Percentiles rank a stretch among this genome's conserved stretches.
Evolutionary conservation across 768 basidiomycete species (phyloP).

Genomic region (Phylloporus sp.): DNA sequence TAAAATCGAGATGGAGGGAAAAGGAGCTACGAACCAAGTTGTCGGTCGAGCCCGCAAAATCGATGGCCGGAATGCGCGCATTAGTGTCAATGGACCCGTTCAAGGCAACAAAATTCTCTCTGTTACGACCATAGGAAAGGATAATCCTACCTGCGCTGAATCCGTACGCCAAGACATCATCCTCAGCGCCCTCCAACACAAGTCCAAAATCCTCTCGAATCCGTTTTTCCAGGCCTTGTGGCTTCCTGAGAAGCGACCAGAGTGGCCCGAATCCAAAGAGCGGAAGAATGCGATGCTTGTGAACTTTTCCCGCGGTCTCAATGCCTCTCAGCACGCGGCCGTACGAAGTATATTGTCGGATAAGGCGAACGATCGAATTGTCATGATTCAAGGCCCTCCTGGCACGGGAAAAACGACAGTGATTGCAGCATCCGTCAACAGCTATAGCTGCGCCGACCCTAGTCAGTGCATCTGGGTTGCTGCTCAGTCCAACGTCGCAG

Average conservation of each 20-base stretch:
- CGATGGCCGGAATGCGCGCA: slow-evolving; percentile 35
- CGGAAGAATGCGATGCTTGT: not conserved
- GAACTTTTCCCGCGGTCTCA: slow-evolving; percentile 10
- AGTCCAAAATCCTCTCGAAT: slow-evolving; percentile 12
- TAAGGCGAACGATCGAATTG: slow-evolving; percentile 15
- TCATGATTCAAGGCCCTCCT: slow-evolving; percentile 34
- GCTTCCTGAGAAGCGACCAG: slow-evolving; percentile 15
- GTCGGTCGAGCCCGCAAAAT: slow-evolving; percentile 20
- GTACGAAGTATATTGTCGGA: slow-evolving; percentile 9
- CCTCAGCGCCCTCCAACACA: slow-evolving; percentile 18
- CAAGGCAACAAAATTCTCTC: slow-evolving; percentile 16
- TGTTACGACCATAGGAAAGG: slow-evolving; percentile 51
- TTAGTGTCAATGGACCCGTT: slow-evolving; percentile 26
- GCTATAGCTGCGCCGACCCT: slow-evolving; percentile 11
- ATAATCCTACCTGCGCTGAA: slow-evolving; percentile 54
- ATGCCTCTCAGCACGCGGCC: slow-evolving; percentile 25
- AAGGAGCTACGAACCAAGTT: slow-evolving; percentile 3
- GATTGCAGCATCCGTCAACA: slow-evolving; percentile 34
- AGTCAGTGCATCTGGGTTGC: slow-evolving; percentile 34
- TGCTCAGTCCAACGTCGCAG: slow-evolving; percentile 48
- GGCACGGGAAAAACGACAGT: slow-evolving; percentile 44
- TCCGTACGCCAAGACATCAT: slow-evolving; percentile 19
- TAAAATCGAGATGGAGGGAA: slow-evolving; percentile 14
- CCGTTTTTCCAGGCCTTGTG: slow-evolving; percentile 29
- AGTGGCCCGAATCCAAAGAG: slow-evolving; percentile 12